These are phyloP conservation scores for Ramularia collo-cygni DNA, from an alignment of 2,329 filamentous ascomycete species.

Conservation along the genomic window DNA sequence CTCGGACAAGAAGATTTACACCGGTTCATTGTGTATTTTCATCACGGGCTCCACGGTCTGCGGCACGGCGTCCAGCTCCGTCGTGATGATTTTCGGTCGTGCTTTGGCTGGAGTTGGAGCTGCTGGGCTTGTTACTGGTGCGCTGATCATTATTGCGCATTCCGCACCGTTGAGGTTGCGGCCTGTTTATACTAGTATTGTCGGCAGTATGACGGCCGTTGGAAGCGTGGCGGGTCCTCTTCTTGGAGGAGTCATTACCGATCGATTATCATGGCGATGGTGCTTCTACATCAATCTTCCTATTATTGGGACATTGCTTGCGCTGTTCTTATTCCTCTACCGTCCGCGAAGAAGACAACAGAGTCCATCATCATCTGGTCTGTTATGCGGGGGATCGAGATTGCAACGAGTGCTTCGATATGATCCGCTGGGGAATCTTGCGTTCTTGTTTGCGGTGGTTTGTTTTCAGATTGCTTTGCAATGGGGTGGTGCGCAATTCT, in stretches of 20 bases:
- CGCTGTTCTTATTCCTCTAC: slow-evolving; percentile 3
- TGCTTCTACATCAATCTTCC: slow-evolving; percentile 46
- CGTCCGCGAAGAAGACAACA: no score
- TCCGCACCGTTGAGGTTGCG: slow-evolving; percentile 30
- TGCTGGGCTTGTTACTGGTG: slow-evolving; percentile 43
- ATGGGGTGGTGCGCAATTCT: slow-evolving; percentile 9
- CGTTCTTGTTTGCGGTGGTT: slow-evolving; percentile 30
- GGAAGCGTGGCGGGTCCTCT: slow-evolving; percentile 38
- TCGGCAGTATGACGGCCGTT: slow-evolving; percentile 17
- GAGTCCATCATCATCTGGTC: slow-evolving; percentile 1
- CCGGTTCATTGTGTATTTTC: slow-evolving; percentile 34
- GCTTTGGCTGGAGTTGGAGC: slow-evolving; percentile 47
- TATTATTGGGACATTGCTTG: slow-evolving; percentile 38
- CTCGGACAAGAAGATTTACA: slow-evolving; percentile 38
- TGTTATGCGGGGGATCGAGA: no score
- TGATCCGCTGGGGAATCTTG: slow-evolving; percentile 37
- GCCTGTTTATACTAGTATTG: slow-evolving; percentile 20
- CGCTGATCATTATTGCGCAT: slow-evolving; percentile 24
- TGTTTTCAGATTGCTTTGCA: slow-evolving; percentile 9
- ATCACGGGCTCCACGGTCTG: slow-evolving; percentile 45
- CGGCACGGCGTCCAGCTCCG: slow-evolving; percentile 40
- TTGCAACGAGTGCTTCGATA: slow-evolving; percentile 45
- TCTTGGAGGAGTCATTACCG: slow-evolving; percentile 25
- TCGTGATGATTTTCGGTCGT: slow-evolving; percentile 46
- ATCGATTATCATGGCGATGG: slow-evolving; percentile 39